Evolutionary conservation across 192 early-diverging fungal genomes (phyloP).

Genomic region (Backusella parvicylindrica): DNA sequence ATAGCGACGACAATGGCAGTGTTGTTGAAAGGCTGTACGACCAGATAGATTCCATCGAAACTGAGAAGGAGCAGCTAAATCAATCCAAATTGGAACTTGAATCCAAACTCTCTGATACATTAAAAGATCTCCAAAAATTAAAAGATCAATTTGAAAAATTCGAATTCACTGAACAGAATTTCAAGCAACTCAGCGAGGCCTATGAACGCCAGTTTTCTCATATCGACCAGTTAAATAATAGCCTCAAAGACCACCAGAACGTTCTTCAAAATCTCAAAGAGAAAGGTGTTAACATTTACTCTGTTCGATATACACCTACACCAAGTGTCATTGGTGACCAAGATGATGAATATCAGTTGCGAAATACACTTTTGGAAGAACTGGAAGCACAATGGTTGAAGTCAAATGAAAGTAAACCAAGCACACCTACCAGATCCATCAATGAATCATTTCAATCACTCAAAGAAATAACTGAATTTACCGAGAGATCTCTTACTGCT

Average conservation of each 20-base stretch:
- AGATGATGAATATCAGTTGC: background rate
- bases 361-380: conserved; percentile 42
- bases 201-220: conserved; percentile 34
- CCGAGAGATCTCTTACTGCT: conserved; percentile 17
- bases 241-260: conserved; percentile 39
- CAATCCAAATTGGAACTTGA: conserved; percentile 37
- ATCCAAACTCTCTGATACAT: conserved; percentile 15
- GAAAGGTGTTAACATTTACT: conserved; percentile 8
- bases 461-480: conserved; percentile 9
- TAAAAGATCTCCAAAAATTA: conserved; percentile 29
- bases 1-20: conserved; percentile 7
- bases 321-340: conserved; percentile 11
- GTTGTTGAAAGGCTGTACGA: conserved; percentile 24
- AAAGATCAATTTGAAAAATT: conserved; percentile 35
- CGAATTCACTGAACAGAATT: conserved; percentile 25
- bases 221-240: conserved; percentile 30
- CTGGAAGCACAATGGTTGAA: conserved; percentile 50
- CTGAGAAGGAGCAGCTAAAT: conserved; percentile 24
- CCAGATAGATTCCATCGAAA: conserved; percentile 28
- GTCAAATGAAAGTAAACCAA: background rate
- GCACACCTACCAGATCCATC: background rate
- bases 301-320: conserved; percentile 18
- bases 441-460: background rate
- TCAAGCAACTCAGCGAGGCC: conserved; percentile 25
- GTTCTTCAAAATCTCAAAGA: conserved; percentile 27